Percentiles rank a stretch among this genome's conserved stretches.
phyloP scores from a whole-genome alignment of 2,329 filamentous ascomycete genomes.

The Coniella lustricola region DNA sequence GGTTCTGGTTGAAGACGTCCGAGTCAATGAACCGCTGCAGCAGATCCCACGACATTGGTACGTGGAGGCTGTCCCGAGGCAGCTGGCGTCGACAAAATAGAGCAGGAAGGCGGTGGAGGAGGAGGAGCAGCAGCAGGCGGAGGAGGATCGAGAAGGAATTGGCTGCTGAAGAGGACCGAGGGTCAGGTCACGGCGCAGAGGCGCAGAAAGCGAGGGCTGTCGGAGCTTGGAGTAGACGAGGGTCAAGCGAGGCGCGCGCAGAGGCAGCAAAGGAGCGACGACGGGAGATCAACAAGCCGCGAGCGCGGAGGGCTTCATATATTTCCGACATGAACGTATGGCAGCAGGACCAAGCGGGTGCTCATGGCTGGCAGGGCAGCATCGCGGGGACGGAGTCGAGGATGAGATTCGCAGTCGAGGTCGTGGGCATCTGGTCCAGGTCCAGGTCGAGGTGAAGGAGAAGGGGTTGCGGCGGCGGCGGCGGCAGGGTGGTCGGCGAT shows the following conservation, averaged over 20 bases:
- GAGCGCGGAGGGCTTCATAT: conserved; percentile 32
- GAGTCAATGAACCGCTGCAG: conserved; percentile 87
- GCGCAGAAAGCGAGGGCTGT: not conserved
- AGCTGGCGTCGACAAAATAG: conserved; percentile 1
- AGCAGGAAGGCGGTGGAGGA: too few relatives aligned
- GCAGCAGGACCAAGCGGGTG: conserved; percentile 19
- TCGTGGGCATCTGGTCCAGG: not conserved
- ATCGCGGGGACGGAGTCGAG: conserved; percentile 1
- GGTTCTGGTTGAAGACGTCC: conserved; percentile 88
- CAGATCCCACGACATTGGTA: conserved; percentile 74
- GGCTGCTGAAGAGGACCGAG: not conserved
- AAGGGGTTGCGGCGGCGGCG: not conserved
- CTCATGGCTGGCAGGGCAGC: conserved; percentile 21
- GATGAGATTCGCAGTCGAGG: not conserved
- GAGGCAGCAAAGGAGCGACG: conserved; percentile 16
- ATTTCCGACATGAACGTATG: conserved; percentile 25
- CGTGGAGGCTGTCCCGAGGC: conserved; percentile 19
- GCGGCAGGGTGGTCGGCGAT: not conserved
- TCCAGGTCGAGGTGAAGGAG: not conserved
- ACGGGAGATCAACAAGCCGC: conserved; percentile 19
- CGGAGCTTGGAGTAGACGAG: not conserved
- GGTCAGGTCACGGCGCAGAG: conserved; percentile 5
- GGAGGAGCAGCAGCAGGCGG: too few relatives aligned
- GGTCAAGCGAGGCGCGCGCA: conserved; percentile 21
- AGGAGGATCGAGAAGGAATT: too few relatives aligned